A percentile compares a stretch with the other conserved stretches of the same genome.
Conservation (phyloP, 306 rosid genomes). For the Pterocarpus macrocarpus region DNA sequence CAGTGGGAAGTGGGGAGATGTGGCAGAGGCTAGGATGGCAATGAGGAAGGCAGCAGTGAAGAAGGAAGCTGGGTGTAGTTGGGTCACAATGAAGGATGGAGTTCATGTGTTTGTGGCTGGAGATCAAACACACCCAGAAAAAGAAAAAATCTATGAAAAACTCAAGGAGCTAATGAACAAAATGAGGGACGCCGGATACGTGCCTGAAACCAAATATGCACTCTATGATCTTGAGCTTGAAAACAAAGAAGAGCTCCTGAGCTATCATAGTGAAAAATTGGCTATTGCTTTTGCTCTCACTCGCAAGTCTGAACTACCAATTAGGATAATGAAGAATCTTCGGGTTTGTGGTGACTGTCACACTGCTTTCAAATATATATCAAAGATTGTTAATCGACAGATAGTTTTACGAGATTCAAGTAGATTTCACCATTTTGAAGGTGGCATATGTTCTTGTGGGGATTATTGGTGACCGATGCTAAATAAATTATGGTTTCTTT, state of each 20-base stretch:
- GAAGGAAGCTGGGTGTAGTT: slow-evolving; percentile 95
- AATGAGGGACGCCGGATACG: slow-evolving; percentile 80
- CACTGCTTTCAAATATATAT: slow-evolving; percentile 83
- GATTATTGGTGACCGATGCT: slow-evolving; percentile 75
- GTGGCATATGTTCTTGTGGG: slow-evolving; percentile 85
- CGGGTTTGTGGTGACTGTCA: slow-evolving; percentile 97
- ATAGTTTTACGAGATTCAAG: slow-evolving; percentile 82
- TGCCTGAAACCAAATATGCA: slow-evolving; percentile 82
- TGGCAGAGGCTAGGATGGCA: slow-evolving; percentile 76
- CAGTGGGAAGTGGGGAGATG: slow-evolving; percentile 80
- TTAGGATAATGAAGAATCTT: slow-evolving; percentile 92
- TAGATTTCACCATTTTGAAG: slow-evolving; percentile 87
- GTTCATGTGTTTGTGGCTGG: slow-evolving; percentile 95
- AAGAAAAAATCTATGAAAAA: slow-evolving; percentile 70
- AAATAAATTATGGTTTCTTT: too few species aligned
- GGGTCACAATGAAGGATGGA: slow-evolving; percentile 95
- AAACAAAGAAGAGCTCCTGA: slow-evolving; percentile 83
- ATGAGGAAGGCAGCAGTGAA: slow-evolving; percentile 86
- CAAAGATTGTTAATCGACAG: slow-evolving; percentile 73
- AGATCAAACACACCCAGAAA: slow-evolving; percentile 85
- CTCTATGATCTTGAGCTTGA: slow-evolving; percentile 87
- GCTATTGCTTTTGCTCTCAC: slow-evolving; percentile 92
- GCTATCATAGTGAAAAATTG: slow-evolving; percentile 91
- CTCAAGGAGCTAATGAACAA: slow-evolving; percentile 71
- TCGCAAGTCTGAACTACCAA: slow-evolving; percentile 75